These are phyloP conservation scores for Fraxinus quadrangulata DNA, from an alignment of 257 asterid species.

Conservation along the genomic window DNA sequence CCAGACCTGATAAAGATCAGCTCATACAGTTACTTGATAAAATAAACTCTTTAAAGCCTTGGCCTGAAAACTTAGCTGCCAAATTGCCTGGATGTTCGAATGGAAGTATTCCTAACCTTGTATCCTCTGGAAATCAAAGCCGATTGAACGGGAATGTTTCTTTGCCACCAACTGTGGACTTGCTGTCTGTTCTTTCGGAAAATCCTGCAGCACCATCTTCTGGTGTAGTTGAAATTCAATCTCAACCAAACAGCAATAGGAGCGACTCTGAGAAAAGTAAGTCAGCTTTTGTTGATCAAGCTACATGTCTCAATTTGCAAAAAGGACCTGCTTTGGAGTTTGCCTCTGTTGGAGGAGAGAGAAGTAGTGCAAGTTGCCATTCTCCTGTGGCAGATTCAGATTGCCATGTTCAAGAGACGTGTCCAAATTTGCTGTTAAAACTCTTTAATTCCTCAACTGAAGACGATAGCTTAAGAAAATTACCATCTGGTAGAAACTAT, in stretches of 20 bases:
- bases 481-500: slow-evolving; percentile 44
- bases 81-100: slow-evolving; percentile 41
- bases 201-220: slow-evolving; percentile 35
- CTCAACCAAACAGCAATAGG: slow-evolving; percentile 57
- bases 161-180: slow-evolving; percentile 67
- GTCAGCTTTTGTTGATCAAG: slow-evolving; percentile 47
- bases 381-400: slow-evolving; percentile 59
- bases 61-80: slow-evolving; percentile 50
- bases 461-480: slow-evolving; percentile 41
- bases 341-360: slow-evolving; percentile 48
- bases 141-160: slow-evolving; percentile 35
- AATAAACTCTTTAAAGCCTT: slow-evolving; percentile 58
- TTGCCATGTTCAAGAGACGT: slow-evolving; percentile 41
- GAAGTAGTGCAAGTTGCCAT: slow-evolving; percentile 56
- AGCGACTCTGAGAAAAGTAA: slow-evolving; percentile 73
- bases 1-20: slow-evolving; percentile 59
- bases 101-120: slow-evolving; percentile 33
- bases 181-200: slow-evolving; percentile 67
- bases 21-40: slow-evolving; percentile 63
- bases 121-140: slow-evolving; percentile 39
- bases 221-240: slow-evolving; percentile 42
- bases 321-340: slow-evolving; percentile 33
- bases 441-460: slow-evolving; percentile 68
- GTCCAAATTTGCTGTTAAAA: slow-evolving; percentile 47
- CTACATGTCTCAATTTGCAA: slow-evolving; percentile 40